Conservation (phyloP, 2,329 filamentous ascomycete species). For the Chaetomium strumarium region DNA sequence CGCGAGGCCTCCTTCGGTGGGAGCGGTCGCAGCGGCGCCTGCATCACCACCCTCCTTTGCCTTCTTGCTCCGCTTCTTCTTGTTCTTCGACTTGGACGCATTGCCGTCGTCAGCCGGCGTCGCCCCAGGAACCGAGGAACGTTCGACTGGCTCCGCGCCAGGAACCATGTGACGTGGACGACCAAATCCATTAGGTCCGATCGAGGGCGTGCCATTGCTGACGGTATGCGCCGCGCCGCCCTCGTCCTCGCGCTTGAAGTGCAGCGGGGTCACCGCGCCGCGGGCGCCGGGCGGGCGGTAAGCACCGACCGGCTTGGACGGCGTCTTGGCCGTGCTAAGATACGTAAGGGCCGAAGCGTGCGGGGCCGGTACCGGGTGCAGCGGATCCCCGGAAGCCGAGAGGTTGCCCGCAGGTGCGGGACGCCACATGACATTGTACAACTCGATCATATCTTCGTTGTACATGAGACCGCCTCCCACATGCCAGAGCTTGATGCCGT, state of each 20-base stretch:
- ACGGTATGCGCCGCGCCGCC: conserved; percentile 78
- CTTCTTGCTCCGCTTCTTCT: conserved; percentile 96
- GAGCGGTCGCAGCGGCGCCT: conserved; percentile 36
- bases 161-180: conserved; percentile 71
- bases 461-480: conserved; percentile 86
- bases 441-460: conserved; percentile 87
- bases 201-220: conserved; percentile 69
- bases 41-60: conserved; percentile 66
- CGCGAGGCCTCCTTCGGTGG: conserved; percentile 41
- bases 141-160: conserved; percentile 69
- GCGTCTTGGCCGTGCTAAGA: conserved; percentile 81
- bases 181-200: conserved; percentile 74
- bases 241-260: conserved; percentile 97
- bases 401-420: conserved; percentile 61
- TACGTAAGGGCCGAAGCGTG: conserved; percentile 80
- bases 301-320: conserved; percentile 93
- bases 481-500: conserved; percentile 93
- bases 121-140: conserved; percentile 61
- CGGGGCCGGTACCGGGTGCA: conserved; percentile 67
- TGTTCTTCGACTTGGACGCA: conserved; percentile 89
- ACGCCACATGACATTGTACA: conserved; percentile 88
- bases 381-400: conserved; percentile 56
- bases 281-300: conserved; percentile 93
- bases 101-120: conserved; percentile 65
- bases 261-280: conserved; percentile 78